Percentiles rank a stretch among this genome's conserved stretches.
Conservation (phyloP, 495 filamentous ascomycete genomes). For the Usnea hakonensis region DNA sequence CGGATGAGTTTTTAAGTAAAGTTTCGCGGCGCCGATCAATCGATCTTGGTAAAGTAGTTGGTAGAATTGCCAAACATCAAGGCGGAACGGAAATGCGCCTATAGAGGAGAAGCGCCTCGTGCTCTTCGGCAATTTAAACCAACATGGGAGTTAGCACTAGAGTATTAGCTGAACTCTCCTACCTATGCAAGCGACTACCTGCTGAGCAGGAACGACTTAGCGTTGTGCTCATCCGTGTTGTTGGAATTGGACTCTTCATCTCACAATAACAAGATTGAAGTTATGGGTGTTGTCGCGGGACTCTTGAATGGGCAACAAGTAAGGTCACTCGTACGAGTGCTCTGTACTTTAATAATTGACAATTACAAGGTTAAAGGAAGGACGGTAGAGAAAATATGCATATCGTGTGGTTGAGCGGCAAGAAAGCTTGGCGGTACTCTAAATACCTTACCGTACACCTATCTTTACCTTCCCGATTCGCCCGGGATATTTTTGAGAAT, state of each 20-base stretch:
- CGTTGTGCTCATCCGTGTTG: background rate
- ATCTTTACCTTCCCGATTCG: too few species aligned
- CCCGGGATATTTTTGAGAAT: too few species aligned
- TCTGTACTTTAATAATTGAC: too few species aligned
- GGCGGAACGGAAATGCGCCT: background rate
- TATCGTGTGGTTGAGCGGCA: background rate
- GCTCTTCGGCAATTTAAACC: background rate
- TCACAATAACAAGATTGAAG: too few species aligned
- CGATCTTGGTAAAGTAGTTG: background rate
- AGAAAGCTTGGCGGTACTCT: slow-evolving; percentile 1
- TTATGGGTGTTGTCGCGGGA: too few species aligned
- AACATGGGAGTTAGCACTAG: background rate
- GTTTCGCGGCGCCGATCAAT: background rate
- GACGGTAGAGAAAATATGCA: background rate
- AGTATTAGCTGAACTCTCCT: background rate
- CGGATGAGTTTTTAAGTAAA: background rate
- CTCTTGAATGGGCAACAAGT: too few species aligned
- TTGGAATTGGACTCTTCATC: too few species aligned
- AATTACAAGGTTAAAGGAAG: too few species aligned
- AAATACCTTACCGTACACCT: too few species aligned
- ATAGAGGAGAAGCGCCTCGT: background rate
- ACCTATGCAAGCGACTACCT: background rate
- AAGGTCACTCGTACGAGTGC: too few species aligned
- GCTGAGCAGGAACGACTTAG: background rate
- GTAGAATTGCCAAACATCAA: background rate